Conservation (phyloP, 192 early-diverging fungal species). For the Podochytrium sp. region DNA sequence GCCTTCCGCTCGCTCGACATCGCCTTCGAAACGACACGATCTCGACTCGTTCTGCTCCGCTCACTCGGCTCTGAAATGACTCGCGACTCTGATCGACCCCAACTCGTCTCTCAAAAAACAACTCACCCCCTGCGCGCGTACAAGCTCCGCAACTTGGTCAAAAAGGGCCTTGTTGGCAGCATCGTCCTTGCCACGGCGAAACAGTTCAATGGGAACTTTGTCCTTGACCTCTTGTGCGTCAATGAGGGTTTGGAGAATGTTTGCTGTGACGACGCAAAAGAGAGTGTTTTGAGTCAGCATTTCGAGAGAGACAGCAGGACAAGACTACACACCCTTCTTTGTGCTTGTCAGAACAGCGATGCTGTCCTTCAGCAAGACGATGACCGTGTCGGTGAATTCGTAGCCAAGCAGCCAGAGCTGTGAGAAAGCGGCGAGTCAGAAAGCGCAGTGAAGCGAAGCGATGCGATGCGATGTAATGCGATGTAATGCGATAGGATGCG, state of each 20-base stretch:
- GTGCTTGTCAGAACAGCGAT: slow-evolving; percentile 76
- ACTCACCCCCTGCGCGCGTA: slow-evolving; percentile 12
- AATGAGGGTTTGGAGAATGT: slow-evolving; percentile 66
- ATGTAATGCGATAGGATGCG: too few species aligned
- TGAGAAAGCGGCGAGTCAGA: too few species aligned
- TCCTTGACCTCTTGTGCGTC: slow-evolving; percentile 39
- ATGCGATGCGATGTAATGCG: background rate
- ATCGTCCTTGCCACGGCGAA: slow-evolving; percentile 71
- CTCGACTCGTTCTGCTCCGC: too few species aligned
- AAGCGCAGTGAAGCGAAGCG: slow-evolving; percentile 22
- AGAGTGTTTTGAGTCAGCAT: background rate
- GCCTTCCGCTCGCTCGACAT: too few species aligned
- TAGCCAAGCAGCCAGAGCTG: slow-evolving; percentile 93
- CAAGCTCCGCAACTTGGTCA: slow-evolving; percentile 56
- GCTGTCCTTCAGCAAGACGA: slow-evolving; percentile 75
- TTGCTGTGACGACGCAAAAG: slow-evolving; percentile 37
- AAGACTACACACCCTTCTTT: slow-evolving; percentile 70
- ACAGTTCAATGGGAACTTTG: slow-evolving; percentile 65
- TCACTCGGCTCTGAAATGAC: too few species aligned
- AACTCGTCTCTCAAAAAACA: too few species aligned
- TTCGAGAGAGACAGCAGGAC: background rate
- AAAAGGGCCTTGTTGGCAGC: slow-evolving; percentile 72
- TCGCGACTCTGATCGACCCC: too few species aligned
- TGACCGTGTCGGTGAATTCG: slow-evolving; percentile 87
- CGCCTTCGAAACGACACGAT: too few species aligned